These are phyloP conservation scores for Gaillardinia entomophila DNA, from an alignment of 805 yeast genomes.

Conservation along the genomic window DNA sequence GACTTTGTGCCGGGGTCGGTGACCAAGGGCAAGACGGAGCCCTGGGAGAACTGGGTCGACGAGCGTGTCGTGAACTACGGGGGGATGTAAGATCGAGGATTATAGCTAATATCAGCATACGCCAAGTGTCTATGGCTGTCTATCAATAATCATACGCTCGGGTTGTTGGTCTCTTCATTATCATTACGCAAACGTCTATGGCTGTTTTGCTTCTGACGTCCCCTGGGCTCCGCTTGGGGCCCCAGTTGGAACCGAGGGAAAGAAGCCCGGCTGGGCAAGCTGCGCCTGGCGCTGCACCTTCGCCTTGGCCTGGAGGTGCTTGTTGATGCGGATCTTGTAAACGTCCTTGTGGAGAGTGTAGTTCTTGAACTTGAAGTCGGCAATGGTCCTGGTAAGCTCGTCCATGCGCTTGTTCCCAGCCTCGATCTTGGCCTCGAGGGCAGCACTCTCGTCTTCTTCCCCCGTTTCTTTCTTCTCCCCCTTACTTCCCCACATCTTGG, in stretches of 20 bases:
- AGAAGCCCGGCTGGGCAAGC: conserved; percentile 29
- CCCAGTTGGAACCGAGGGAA: conserved; percentile 28
- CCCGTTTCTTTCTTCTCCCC: conserved; percentile 6
- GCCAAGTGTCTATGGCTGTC: too few species aligned
- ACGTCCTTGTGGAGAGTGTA: conserved; percentile 37
- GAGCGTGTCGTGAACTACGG: conserved; percentile 59
- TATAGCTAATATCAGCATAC: too few species aligned
- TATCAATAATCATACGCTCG: too few species aligned
- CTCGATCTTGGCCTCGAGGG: conserved; percentile 6
- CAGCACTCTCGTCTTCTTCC: conserved; percentile 12
- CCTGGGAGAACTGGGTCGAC: conserved; percentile 77
- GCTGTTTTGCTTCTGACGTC: too few species aligned
- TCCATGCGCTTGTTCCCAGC: conserved; percentile 10
- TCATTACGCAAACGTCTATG: too few species aligned
- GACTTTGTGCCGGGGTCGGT: conserved; percentile 73
- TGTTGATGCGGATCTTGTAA: conserved; percentile 35
- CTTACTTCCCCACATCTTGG: conserved; percentile 10
- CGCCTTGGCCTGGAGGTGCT: conserved; percentile 25
- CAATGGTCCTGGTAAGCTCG: conserved; percentile 14
- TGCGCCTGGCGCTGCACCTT: conserved; percentile 24
- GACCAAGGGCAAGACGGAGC: conserved; percentile 43
- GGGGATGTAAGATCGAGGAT: conserved; percentile 10
- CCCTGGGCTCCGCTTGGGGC: too few species aligned
- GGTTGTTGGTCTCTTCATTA: too few species aligned
- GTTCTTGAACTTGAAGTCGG: conserved; percentile 27